Percentiles rank a stretch among this genome's conserved stretches.
phyloP scores from a whole-genome alignment of 2,329 filamentous ascomycete genomes.

The Thelonectria blattea region DNA sequence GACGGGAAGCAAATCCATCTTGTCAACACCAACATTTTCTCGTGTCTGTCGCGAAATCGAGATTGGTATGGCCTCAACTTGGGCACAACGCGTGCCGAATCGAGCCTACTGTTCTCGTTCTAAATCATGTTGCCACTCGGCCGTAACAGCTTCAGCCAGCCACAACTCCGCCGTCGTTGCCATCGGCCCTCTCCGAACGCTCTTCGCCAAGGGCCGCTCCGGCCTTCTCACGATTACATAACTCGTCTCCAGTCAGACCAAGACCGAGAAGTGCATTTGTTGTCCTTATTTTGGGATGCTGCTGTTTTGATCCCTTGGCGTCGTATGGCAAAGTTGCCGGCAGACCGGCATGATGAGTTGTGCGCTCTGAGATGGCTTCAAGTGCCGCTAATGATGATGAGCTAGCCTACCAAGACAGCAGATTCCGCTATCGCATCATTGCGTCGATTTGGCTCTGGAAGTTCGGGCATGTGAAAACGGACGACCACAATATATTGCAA shows the following conservation, averaged over 20 bases:
- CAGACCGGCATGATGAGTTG: too few species aligned
- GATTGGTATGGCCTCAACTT: not conserved
- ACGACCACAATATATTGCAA: too few species aligned
- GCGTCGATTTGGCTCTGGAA: too few species aligned
- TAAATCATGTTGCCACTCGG: too few species aligned
- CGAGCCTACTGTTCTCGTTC: not conserved
- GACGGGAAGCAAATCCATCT: not conserved
- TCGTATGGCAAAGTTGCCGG: too few species aligned
- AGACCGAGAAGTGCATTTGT: not conserved
- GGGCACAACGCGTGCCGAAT: not conserved
- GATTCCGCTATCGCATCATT: too few species aligned
- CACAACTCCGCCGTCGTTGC: not conserved
- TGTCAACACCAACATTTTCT: conserved; percentile 3
- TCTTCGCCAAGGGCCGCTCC: not conserved
- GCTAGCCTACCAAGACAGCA: too few species aligned
- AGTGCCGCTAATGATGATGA: too few species aligned
- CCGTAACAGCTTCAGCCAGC: not conserved
- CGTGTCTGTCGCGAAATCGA: not conserved
- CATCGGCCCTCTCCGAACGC: not conserved
- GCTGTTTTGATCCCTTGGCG: not conserved
- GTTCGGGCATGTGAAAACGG: too few species aligned
- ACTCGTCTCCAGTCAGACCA: not conserved
- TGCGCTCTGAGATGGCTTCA: too few species aligned
- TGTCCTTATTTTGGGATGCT: not conserved
- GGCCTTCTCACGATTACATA: not conserved